Base-by-base conservation (phyloP, 345 rosid species). In the Lumnitzera littorea region DNA sequence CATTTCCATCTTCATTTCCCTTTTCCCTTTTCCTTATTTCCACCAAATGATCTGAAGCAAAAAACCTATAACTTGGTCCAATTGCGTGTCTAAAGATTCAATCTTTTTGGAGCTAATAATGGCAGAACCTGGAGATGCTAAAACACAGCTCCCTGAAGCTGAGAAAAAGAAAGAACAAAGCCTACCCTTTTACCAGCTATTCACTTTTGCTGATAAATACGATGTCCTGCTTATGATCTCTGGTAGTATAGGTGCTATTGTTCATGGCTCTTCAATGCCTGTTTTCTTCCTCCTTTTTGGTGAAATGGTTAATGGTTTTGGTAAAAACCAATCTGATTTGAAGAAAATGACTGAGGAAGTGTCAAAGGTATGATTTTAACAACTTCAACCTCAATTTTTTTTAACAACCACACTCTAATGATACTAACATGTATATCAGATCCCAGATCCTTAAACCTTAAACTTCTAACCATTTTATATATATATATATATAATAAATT, bases 241-340 rank as follows among this genome's bases (percentile, higher is more conserved):
- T 54, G 99, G 99, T 2, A 83, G 91, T 78, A 4, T 86, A 5
- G 99, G 99, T 48, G 97, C 99, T 65, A 74, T 94, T 20, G 60
- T 94, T 61, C 99, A 94, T 62, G 99, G 99, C 64, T 88, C 99
- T 48, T 82, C 99, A 24, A 91, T 90, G 99, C 99, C 97, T 58
- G 87, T 90, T 64, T 94, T 94, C 74, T 94, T 94, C 83, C 78
- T 94, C 55, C 80, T 94, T 1, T 94, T 94, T 62, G 99, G 99
- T 53, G 82, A 94, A 80, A 94, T 94, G 99, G 95, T 94, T 55
- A 94, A 94, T 70, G 99, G 99, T 13, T 94, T 94, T 66, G 99
- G 99, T 47, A 82, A 90, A 76, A 94, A 94, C 77, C 99, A 94
- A 68, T 73, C 85, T 71, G 92, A 94, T 82, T 80, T 94, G 69